Evolutionary conservation across 2,329 filamentous ascomycete species (phyloP), one percentile per base, ranked within the genome.

Genomic region (Trichoderma koningiopsis): DNA sequence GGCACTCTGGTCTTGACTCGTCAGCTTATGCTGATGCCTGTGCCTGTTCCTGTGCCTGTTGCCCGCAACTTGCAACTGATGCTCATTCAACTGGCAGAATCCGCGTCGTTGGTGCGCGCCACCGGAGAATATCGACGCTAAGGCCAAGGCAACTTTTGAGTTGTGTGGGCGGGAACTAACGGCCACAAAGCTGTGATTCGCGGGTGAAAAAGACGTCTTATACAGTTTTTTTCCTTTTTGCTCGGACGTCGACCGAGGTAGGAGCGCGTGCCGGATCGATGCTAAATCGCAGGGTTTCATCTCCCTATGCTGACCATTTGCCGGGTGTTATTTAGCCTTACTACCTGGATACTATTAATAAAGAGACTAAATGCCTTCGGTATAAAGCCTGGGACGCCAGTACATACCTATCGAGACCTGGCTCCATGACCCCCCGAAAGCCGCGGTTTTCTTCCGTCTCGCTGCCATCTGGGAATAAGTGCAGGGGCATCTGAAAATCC

Each of bases 211-310:
- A 33, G 24, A 69, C 27, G 52, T 52, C 60, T 62, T 35, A 37
- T 59, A 43, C 47, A 16, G 24, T 33, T 35, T 53, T 60, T 52
- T 58, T n/a, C 40, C 47, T 31, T 37, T 55, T 68, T 57, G 35
- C 49, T 70, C 68, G 68, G 68, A 68, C 68, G 57, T 68, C 68
- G 68, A 70, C 68, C 68, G 68, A 70, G 63, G 68, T 43, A 61
- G 43, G 57, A 43, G 65, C 56, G 63, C 35, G 57, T 53, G 56
- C 63, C 55, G 56, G 68, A 53, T 33, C 24, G 64, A 58, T 67
- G 22, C 64, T 67, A 67, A 24, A 67, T 29, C n/a, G 53, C 64
- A 58, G 31, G 55, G 64, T 29, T 52, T 52, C 47, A 31, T 29
- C 7, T 29, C 49, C 49, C 66, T 49, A 57, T 43, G 35, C 40